These are phyloP conservation scores for Diaporthe sp. DNA, from an alignment of 2,329 filamentous ascomycete genomes.

Conservation along the genomic window DNA sequence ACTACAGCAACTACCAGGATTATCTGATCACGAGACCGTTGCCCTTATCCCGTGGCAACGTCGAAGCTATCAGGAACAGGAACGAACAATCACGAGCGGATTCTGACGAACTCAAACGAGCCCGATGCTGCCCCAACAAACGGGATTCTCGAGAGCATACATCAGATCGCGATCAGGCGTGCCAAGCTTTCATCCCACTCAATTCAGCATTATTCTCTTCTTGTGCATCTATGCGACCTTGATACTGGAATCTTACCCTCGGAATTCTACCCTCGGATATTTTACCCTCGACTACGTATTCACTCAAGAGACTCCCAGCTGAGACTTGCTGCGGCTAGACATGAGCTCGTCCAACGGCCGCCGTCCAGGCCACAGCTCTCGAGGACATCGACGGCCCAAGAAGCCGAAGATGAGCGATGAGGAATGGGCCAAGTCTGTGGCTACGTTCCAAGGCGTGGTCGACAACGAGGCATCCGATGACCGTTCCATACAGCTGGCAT, in stretches of 20 bases:
- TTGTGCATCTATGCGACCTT: too few species aligned
- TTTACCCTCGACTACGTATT: not conserved
- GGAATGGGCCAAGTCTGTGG: conserved; percentile 23
- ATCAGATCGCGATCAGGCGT: not conserved
- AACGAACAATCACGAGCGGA: not conserved
- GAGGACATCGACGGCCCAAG: conserved; percentile 8
- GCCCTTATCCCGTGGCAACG: too few species aligned
- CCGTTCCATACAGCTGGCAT: conserved; percentile 6
- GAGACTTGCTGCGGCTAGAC: not conserved
- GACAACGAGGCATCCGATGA: conserved; percentile 25
- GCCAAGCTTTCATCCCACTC: not conserved
- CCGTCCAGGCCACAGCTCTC: conserved; percentile 14
- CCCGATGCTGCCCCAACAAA: not conserved
- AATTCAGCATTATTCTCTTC: not conserved
- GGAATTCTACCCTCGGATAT: not conserved
- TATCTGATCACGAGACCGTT: not conserved
- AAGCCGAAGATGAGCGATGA: conserved; percentile 31
- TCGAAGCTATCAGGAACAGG: not conserved
- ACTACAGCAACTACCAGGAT: not conserved
- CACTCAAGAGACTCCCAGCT: not conserved
- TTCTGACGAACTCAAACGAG: not conserved
- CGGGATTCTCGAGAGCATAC: too few species aligned
- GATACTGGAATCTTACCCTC: not conserved
- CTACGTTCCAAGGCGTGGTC: not conserved
- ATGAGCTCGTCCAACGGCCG: conserved; percentile 17